Conservation (phyloP, 345 rosid species). For the Arabis alpina region DNA sequence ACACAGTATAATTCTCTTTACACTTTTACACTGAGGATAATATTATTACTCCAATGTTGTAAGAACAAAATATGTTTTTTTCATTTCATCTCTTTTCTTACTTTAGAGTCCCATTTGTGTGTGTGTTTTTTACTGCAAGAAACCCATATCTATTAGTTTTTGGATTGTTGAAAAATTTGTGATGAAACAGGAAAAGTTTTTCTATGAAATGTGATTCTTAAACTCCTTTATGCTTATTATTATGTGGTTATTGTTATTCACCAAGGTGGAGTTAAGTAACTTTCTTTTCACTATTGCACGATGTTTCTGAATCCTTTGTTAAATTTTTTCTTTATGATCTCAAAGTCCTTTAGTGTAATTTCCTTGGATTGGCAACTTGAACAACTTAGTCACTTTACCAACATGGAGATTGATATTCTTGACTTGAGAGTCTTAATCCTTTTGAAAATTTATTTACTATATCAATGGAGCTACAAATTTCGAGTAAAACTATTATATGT, state of each 20-base stretch:
- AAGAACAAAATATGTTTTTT: constrained; percentile 30
- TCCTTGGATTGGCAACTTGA: too few species aligned
- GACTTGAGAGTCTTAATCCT: too few species aligned
- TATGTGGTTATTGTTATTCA: background rate
- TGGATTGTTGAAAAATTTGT: constrained; percentile 39
- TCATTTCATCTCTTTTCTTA: constrained; percentile 14
- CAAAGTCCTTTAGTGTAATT: too few species aligned
- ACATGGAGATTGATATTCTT: too few species aligned
- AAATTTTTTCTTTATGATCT: too few species aligned
- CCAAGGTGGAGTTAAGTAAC: too few species aligned
- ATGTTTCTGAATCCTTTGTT: too few species aligned
- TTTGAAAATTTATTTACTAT: too few species aligned
- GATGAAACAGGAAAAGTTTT: constrained; percentile 28
- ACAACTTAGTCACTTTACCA: too few species aligned
- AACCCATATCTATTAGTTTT: constrained; percentile 34
- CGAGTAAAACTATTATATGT: too few species aligned
- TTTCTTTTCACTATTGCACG: too few species aligned
- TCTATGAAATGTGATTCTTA: constrained; percentile 16
- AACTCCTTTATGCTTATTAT: background rate
- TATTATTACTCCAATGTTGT: constrained; percentile 32
- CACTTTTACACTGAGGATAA: constrained; percentile 12
- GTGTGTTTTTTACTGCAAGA: constrained; percentile 33
- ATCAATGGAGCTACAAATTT: too few species aligned
- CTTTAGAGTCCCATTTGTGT: constrained; percentile 29
- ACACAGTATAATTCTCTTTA: constrained; percentile 28